Base-by-base conservation (phyloP, 1,139 yeast species). In the Candida frijolesensis region DNA sequence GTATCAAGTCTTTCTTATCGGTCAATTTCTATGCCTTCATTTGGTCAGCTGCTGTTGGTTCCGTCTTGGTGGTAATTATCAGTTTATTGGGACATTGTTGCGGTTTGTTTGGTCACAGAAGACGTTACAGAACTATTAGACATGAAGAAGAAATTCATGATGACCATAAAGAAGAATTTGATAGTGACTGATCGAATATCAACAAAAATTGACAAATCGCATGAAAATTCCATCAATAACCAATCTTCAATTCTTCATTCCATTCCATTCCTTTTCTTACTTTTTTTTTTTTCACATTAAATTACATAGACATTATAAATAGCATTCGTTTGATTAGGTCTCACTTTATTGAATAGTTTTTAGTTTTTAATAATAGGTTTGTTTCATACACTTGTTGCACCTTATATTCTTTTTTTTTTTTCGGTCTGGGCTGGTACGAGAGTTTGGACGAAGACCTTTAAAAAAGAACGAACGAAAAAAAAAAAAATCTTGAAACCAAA, bases 21-120 rank as follows among this genome's bases (percentile, higher is more conserved):
- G 64, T 68, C 39, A 72, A 74, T 50, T 74, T 70, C 57, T 76
- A 75, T 50, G 82, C 80, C 2, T 74, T 72, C 57, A 54, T 63
- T 14, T 76, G 80, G 80, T 66, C 78, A 6, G 71, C 74, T 0
- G 70, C 65, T 1, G 76, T 64, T 25, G 75, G 78, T 2, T 70
- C 78, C 3, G 59, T 72, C 25, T 55, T 73, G 32, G 66, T 74
- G 37, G 57, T 67, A 9, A 44, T 71, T 8, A 62, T 75, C 57
- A 69, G 70, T 49, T 64, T 73, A 45, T 62, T 76, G 45, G 81
- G 80, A 22, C 79, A 75, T 57, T 75, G 79, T 54, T 71, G 75
- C 54, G 80, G 80, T 15, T 60, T 71, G 45, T 74, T 72, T 55
- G 66, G 70, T 35, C 64, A 72, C 3, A 68, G 74, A 54, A 67